Conservation (phyloP, 129 eudicot species). For the Flaveria linearis region DNA sequence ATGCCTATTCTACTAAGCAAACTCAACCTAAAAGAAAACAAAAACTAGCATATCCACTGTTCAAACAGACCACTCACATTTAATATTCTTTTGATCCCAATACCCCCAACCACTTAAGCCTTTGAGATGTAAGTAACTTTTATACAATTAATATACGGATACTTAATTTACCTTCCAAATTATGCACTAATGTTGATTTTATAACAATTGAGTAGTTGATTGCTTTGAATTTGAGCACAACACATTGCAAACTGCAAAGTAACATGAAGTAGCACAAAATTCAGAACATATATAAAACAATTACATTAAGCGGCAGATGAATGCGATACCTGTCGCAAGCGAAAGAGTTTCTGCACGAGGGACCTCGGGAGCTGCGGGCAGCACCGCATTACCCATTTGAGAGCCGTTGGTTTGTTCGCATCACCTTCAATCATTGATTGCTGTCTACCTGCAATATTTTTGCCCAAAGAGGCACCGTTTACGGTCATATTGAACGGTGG, state of each 20-base stretch:
- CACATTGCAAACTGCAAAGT: background rate
- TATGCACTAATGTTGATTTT: background rate
- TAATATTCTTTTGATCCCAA: background rate
- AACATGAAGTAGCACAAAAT: background rate
- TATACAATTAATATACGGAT: background rate
- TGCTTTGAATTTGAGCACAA: background rate
- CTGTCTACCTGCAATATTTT: conserved; percentile 27
- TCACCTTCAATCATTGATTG: background rate
- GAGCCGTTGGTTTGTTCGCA: conserved; percentile 51
- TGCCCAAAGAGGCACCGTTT: conserved; percentile 62
- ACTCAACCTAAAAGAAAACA: background rate
- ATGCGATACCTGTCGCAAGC: conserved; percentile 74
- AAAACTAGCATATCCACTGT: background rate
- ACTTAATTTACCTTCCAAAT: background rate
- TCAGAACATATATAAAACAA: background rate
- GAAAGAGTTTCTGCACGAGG: conserved; percentile 88
- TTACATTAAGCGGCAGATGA: background rate
- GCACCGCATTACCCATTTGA: conserved; percentile 81
- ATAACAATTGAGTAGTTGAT: background rate
- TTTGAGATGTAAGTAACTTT: background rate
- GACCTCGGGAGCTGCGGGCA: conserved; percentile 86
- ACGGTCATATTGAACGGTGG: conserved; percentile 61
- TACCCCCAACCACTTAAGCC: background rate
- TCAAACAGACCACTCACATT: background rate
- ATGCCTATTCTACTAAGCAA: background rate